Evolutionary conservation across 257 asterid genomes (phyloP).

Genomic region (Handroanthus guayacan): DNA sequence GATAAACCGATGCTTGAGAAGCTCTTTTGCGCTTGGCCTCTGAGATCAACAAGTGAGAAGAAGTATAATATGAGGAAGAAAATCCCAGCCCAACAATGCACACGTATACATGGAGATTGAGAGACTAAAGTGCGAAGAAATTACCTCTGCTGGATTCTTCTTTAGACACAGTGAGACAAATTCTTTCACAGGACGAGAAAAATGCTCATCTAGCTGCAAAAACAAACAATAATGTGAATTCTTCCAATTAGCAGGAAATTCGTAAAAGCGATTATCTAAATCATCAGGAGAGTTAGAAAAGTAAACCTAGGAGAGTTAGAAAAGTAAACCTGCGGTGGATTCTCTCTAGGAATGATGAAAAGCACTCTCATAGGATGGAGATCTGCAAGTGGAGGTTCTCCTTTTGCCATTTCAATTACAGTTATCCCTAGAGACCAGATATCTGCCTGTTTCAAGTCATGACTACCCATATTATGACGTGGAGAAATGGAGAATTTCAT

Average conservation of each 20-base stretch:
- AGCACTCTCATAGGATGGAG: constrained; percentile 93
- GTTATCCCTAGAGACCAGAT: constrained; percentile 92
- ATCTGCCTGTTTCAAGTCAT: constrained; percentile 69
- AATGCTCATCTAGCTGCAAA: constrained; percentile 83
- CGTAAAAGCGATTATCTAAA: constrained; percentile 5
- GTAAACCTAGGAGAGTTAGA: constrained; percentile 46
- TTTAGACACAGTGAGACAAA: constrained; percentile 72
- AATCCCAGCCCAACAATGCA: constrained; percentile 21
- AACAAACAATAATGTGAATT: constrained; percentile 29
- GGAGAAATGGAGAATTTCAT: constrained; percentile 1
- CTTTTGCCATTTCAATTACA: constrained; percentile 88
- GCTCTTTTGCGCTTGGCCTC: constrained; percentile 91
- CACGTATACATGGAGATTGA: constrained; percentile 4
- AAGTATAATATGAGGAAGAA: not conserved
- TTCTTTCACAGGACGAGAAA: constrained; percentile 84
- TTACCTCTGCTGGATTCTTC: constrained; percentile 80
- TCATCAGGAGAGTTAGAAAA: constrained; percentile 24
- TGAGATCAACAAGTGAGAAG: constrained; percentile 28
- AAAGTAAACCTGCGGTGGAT: constrained; percentile 75
- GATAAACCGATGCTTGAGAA: constrained; percentile 75
- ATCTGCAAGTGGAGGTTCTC: constrained; percentile 90
- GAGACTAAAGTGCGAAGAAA: constrained; percentile 19
- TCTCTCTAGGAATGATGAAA: constrained; percentile 85
- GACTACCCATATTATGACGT: constrained; percentile 20
- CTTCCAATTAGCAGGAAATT: constrained; percentile 2